These are phyloP conservation scores for Lactifluus subvellereus DNA, from an alignment of 768 basidiomycete genomes.

Conservation along the genomic window DNA sequence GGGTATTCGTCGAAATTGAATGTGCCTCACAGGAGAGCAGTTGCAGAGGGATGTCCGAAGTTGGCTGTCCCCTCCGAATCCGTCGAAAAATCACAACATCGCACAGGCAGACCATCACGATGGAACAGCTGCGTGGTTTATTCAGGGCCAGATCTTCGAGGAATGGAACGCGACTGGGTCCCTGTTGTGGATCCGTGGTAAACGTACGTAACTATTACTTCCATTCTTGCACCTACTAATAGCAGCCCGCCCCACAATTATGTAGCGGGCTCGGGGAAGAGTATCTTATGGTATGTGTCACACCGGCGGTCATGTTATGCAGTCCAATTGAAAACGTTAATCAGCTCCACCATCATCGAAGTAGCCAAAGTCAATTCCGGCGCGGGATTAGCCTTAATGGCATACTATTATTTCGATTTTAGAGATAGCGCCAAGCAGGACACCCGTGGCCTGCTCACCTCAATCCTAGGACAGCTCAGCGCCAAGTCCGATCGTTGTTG, in stretches of 20 bases:
- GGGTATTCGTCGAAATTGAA: too few species aligned
- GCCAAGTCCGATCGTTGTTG: not conserved
- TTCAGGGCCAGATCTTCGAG: not conserved
- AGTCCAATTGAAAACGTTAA: not conserved
- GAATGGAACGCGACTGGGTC: not conserved
- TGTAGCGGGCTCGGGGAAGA: not conserved
- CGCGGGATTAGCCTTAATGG: not conserved
- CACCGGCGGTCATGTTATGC: not conserved
- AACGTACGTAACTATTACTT: not conserved
- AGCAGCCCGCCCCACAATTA: not conserved
- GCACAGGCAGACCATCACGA: not conserved
- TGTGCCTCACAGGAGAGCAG: too few species aligned
- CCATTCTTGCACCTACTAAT: not conserved
- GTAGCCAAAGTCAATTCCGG: not conserved
- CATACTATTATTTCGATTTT: not conserved
- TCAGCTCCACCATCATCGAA: not conserved
- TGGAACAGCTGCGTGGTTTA: not conserved
- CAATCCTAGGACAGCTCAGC: not conserved
- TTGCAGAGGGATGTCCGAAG: not conserved
- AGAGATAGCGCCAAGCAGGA: not conserved
- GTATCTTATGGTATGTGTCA: not conserved
- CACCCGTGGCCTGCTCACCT: not conserved
- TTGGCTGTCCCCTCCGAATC: not conserved
- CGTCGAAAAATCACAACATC: not conserved
- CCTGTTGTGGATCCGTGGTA: not conserved